Evolutionary conservation across 2,329 filamentous ascomycete genomes (phyloP).

Genomic region (Fusarium torulosum): DNA sequence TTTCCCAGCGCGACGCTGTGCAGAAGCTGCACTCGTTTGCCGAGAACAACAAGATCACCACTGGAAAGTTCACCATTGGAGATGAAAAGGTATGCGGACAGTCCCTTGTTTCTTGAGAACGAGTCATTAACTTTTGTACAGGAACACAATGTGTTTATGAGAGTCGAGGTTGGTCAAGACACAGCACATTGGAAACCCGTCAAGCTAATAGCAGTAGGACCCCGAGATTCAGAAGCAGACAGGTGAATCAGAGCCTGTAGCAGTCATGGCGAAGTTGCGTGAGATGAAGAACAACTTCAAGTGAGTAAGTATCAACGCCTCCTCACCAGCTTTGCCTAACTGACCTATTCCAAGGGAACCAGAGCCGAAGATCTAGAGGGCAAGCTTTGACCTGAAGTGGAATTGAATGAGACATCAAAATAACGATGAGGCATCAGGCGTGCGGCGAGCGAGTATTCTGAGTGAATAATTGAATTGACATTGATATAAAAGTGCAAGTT

Average conservation of each 20-base stretch:
- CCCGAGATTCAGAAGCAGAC: slow-evolving; percentile 86
- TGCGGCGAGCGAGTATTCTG: neutral
- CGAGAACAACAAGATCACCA: slow-evolving; percentile 84
- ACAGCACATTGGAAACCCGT: neutral
- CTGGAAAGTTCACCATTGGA: slow-evolving; percentile 95
- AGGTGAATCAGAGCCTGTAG: slow-evolving; percentile 81
- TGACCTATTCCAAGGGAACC: slow-evolving; percentile 33
- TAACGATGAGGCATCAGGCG: slow-evolving; percentile 3
- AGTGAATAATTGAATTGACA: slow-evolving; percentile 12
- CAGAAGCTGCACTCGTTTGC: slow-evolving; percentile 83
- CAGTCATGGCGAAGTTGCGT: slow-evolving; percentile 86
- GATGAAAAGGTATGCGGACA: slow-evolving; percentile 83
- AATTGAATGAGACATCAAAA: neutral
- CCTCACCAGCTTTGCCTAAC: neutral
- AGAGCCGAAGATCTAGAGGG: slow-evolving; percentile 51
- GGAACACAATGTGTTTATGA: slow-evolving; percentile 98
- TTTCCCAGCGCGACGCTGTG: slow-evolving; percentile 80
- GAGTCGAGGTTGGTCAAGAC: slow-evolving; percentile 72
- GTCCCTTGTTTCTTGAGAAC: neutral
- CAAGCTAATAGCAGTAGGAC: slow-evolving; percentile 65
- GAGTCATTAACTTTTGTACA: slow-evolving; percentile 52
- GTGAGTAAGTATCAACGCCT: slow-evolving; percentile 59
- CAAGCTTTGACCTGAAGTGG: neutral
- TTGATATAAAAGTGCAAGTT: slow-evolving; percentile 8
- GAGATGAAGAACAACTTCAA: slow-evolving; percentile 90